Percentiles rank a stretch among this genome's conserved stretches.
These are phyloP conservation scores for Breviolum minutum DNA, from an alignment of 73 alveolate genomes.

Conservation along the genomic window DNA sequence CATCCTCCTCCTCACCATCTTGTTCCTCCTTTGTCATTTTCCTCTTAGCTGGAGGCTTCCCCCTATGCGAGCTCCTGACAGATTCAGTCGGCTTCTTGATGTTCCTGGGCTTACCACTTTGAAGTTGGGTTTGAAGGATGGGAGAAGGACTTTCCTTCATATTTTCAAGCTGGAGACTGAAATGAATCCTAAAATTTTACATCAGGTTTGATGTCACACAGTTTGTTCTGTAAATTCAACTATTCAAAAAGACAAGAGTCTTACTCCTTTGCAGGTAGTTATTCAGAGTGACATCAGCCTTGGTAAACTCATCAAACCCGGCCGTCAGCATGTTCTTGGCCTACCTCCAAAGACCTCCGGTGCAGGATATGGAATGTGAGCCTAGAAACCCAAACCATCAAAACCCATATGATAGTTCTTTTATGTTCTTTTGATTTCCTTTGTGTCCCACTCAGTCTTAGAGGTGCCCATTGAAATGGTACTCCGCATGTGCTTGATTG, in stretches of 20 bases:
- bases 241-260: background rate
- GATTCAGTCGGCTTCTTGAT: slow-evolving; percentile 38
- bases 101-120: background rate
- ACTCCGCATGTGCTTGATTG: background rate
- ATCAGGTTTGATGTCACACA: background rate
- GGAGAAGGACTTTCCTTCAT: no score
- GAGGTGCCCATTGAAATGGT: slow-evolving; percentile 31
- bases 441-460: background rate
- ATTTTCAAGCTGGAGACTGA: background rate
- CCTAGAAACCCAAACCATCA: no score
- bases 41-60: background rate
- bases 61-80: background rate
- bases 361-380: background rate
- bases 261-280: slow-evolving; percentile 9
- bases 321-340: background rate
- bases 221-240: background rate
- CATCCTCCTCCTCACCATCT: background rate
- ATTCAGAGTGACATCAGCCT: slow-evolving; percentile 11
- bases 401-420: background rate
- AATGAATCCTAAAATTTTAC: background rate
- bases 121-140: background rate
- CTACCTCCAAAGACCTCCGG: background rate
- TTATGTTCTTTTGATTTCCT: background rate
- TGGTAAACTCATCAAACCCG: background rate
- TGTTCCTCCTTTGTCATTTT: background rate